Percentiles rank a stretch among this genome's conserved stretches.
These are phyloP conservation scores for Porosira glacialis DNA, from an alignment of 352 stramenopile species.

Conservation along the genomic window DNA sequence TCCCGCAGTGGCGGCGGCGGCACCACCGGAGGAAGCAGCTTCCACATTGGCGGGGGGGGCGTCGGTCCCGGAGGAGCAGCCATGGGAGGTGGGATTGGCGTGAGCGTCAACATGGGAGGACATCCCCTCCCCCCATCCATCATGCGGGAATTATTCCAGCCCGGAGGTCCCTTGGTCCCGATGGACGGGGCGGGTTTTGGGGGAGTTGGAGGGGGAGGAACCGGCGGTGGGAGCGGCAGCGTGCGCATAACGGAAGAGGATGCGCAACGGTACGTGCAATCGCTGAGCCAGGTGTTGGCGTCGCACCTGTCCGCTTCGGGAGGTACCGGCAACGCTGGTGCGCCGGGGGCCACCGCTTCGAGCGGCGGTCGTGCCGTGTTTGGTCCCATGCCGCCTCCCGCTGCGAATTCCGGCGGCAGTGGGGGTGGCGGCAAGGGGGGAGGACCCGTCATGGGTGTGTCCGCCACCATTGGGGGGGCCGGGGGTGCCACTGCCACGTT, in stretches of 20 bases:
- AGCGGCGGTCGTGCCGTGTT: conserved; percentile 1
- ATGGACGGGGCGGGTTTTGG: no score
- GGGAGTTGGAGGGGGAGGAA: no score
- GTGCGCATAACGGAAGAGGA: no score
- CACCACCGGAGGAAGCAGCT: conserved; percentile 9
- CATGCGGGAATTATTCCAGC: neutral
- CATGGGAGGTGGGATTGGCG: neutral
- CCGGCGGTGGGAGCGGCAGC: no score
- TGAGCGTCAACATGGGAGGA: neutral
- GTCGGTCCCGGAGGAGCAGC: neutral
- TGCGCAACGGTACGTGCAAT: conserved; percentile 16
- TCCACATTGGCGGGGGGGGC: conserved; percentile 3
- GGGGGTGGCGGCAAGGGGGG: neutral
- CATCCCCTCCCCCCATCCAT: neutral
- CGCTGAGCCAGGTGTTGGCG: conserved; percentile 11
- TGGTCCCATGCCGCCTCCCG: conserved; percentile 6
- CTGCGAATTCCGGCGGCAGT: neutral
- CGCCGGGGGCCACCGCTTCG: neutral
- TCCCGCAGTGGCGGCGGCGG: neutral
- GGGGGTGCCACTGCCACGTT: neutral
- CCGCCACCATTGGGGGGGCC: neutral
- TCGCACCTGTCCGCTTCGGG: conserved; percentile 2
- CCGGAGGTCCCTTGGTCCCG: conserved; percentile 1
- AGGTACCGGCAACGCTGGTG: neutral
- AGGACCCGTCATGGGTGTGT: neutral